Conservation (phyloP, 2,329 filamentous ascomycete species). For the Neurospora sp. region DNA sequence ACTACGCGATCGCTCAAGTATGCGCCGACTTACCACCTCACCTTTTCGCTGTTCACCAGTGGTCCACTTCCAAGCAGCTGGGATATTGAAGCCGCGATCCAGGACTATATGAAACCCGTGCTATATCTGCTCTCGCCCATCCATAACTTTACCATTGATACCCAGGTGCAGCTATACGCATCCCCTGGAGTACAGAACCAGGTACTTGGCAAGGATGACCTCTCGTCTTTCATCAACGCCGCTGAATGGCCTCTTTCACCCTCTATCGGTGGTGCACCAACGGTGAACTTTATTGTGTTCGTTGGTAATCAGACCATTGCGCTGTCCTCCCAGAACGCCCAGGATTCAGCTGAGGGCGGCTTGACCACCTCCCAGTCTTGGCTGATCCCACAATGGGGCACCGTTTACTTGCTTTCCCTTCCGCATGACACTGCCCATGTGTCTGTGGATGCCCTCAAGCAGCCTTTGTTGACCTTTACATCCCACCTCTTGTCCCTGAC, state of each 20-base stretch:
- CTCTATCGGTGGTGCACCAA: slow-evolving; percentile 85
- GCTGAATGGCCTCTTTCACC: slow-evolving; percentile 95
- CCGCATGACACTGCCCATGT: slow-evolving; percentile 41
- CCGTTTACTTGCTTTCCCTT: slow-evolving; percentile 48
- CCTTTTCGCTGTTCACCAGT: slow-evolving; percentile 87
- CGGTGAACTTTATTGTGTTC: slow-evolving; percentile 92
- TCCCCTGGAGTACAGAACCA: slow-evolving; percentile 50
- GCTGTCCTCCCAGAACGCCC: slow-evolving; percentile 16
- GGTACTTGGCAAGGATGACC: slow-evolving; percentile 69
- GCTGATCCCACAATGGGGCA: slow-evolving; percentile 94
- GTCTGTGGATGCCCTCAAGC: slow-evolving; percentile 55
- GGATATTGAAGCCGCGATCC: slow-evolving; percentile 77
- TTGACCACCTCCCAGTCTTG: slow-evolving; percentile 53
- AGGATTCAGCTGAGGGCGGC: slow-evolving; percentile 24
- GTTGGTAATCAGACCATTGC: slow-evolving; percentile 68
- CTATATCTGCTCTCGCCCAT: slow-evolving; percentile 70
- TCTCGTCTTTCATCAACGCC: slow-evolving; percentile 92
- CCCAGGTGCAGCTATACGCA: slow-evolving; percentile 94
- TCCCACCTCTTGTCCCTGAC: slow-evolving; percentile 82
- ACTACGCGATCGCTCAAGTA: slow-evolving; percentile 83
- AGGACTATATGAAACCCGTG: slow-evolving; percentile 72
- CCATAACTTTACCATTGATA: slow-evolving; percentile 92
- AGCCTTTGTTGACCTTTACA: slow-evolving; percentile 81
- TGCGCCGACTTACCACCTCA: slow-evolving; percentile 86
- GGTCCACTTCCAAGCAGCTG: slow-evolving; percentile 71